A percentile compares a stretch with the other conserved stretches of the same genome.
These are phyloP conservation scores for Lachnellula willkommii DNA, from an alignment of 2,329 filamentous ascomycete genomes.

Conservation along the genomic window DNA sequence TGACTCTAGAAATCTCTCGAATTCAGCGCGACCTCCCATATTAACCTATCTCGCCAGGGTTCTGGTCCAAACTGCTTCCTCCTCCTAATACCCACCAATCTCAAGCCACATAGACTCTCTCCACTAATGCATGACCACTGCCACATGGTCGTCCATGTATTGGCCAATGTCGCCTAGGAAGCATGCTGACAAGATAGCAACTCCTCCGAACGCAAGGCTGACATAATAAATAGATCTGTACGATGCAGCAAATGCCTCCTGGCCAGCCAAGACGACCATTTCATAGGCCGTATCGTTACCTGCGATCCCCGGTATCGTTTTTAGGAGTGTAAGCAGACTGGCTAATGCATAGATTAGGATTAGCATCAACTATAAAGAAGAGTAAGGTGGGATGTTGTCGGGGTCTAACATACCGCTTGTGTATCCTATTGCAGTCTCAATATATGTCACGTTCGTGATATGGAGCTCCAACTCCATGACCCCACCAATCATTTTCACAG, in stretches of 20 bases:
- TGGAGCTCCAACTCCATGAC: not conserved
- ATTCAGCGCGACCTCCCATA: not conserved
- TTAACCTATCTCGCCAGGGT: not conserved
- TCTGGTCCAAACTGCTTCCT: not conserved
- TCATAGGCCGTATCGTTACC: slow-evolving; percentile 45
- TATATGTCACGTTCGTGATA: not conserved
- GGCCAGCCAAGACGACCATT: slow-evolving; percentile 49
- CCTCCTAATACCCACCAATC: not conserved
- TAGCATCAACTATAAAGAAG: not conserved
- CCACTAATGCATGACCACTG: slow-evolving; percentile 37
- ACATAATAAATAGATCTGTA: slow-evolving; percentile 21
- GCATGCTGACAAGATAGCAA: slow-evolving; percentile 51
- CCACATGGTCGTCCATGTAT: slow-evolving; percentile 55
- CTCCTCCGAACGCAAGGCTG: slow-evolving; percentile 55
- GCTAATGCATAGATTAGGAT: not conserved
- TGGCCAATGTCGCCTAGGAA: slow-evolving; percentile 54
- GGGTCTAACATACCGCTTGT: slow-evolving; percentile 33
- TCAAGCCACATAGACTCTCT: not conserved
- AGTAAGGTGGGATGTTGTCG: slow-evolving; percentile 26
- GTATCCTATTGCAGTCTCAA: not conserved
- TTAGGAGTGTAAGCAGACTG: slow-evolving; percentile 26
- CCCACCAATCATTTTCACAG: slow-evolving; percentile 17
- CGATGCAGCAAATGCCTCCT: slow-evolving; percentile 45
- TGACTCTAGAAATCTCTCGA: too few relatives aligned
- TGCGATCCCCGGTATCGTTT: slow-evolving; percentile 48